A percentile compares a stretch with the other conserved stretches of the same genome.
These are phyloP conservation scores for Candida silvicultrix DNA, from an alignment of 805 yeast genomes.

Conservation along the genomic window DNA sequence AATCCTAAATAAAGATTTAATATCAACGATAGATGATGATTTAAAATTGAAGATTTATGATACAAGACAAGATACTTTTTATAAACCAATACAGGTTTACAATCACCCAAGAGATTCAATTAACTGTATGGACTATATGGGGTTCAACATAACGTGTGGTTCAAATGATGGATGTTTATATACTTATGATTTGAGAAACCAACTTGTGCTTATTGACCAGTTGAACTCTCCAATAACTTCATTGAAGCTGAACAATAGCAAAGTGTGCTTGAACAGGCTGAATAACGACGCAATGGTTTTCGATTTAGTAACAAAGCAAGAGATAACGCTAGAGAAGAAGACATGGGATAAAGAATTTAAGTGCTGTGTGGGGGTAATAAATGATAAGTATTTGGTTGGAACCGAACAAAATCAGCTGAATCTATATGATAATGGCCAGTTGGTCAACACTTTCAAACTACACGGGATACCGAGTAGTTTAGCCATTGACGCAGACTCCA, in stretches of 20 bases:
- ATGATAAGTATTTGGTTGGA: neutral
- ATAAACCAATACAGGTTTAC: conserved; percentile 29
- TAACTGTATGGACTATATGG: conserved; percentile 8
- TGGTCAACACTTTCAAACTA: neutral
- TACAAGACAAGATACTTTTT: conserved; percentile 6
- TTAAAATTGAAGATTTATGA: conserved; percentile 9
- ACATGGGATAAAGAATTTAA: neutral
- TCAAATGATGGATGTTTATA: conserved; percentile 19
- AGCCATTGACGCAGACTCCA: neutral
- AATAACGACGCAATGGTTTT: neutral
- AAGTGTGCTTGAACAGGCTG: neutral
- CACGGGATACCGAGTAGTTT: neutral
- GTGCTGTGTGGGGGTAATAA: neutral
- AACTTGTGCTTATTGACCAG: conserved; percentile 6
- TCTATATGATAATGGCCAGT: neutral
- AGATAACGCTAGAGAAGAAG: too few species aligned
- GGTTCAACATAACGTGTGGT: conserved; percentile 8
- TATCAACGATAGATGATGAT: conserved; percentile 16
- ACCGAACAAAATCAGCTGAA: neutral
- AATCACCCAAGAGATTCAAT: conserved; percentile 26
- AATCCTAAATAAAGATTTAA: conserved; percentile 8
- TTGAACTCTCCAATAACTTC: conserved; percentile 6
- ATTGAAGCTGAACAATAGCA: neutral
- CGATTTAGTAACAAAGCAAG: neutral
- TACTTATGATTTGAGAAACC: conserved; percentile 17